phyloP scores from a whole-genome alignment of 2,329 filamentous ascomycete genomes.

The Scolecobasidium constrictum region DNA sequence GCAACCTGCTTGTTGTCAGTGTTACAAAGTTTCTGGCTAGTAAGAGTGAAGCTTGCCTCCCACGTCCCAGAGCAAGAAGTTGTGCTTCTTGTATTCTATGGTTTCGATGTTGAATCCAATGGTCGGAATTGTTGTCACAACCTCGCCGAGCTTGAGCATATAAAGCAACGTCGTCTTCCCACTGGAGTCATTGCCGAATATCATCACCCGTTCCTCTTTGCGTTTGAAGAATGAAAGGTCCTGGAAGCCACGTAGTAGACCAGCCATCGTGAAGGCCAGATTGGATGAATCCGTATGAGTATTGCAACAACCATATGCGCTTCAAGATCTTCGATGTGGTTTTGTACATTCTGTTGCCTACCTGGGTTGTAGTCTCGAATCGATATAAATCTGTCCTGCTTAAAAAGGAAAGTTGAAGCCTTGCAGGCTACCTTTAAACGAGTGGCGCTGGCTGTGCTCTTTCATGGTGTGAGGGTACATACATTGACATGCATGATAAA shows the following conservation, averaged over 20 bases:
- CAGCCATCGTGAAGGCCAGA: too few relatives aligned
- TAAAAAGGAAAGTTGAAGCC: neutral
- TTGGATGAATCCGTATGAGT: too few relatives aligned
- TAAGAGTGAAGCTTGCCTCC: neutral
- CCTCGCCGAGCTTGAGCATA: neutral
- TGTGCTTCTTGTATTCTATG: neutral
- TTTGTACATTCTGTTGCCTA: too few relatives aligned
- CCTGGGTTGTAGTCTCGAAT: too few relatives aligned
- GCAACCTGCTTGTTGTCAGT: neutral
- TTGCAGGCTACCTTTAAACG: too few relatives aligned
- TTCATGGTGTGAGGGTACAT: too few relatives aligned
- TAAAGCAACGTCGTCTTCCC: slow-evolving; percentile 4
- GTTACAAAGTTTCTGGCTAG: neutral
- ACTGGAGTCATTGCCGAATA: neutral
- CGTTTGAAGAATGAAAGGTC: neutral
- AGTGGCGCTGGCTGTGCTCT: too few relatives aligned
- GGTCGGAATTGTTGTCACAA: neutral
- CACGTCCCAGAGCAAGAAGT: slow-evolving; percentile 1
- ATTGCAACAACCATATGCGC: too few relatives aligned
- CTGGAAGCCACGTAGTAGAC: neutral
- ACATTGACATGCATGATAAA: too few relatives aligned
- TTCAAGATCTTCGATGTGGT: too few relatives aligned
- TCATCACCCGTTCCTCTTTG: neutral
- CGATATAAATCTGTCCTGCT: too few relatives aligned
- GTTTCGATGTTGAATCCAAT: slow-evolving; percentile 1